phyloP scores from a whole-genome alignment of 2,329 filamentous ascomycete species.

The Conoideocrella luteorostrata region DNA sequence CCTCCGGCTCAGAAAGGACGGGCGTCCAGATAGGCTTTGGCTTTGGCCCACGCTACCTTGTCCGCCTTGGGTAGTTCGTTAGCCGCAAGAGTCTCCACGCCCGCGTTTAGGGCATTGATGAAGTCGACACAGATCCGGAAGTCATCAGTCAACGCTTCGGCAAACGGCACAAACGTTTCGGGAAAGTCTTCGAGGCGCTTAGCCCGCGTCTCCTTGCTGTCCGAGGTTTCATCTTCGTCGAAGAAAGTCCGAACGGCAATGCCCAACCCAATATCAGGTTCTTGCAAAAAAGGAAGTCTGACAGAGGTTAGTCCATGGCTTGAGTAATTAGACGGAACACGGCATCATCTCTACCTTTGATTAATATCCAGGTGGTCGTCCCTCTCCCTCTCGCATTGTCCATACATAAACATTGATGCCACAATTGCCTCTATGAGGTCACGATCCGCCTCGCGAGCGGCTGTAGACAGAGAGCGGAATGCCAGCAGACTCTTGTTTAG shows the following conservation, averaged over 20 bases:
- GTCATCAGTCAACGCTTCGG: slow-evolving; percentile 53
- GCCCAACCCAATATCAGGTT: slow-evolving; percentile 68
- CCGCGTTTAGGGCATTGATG: slow-evolving; percentile 50
- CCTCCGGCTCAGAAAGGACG: slow-evolving; percentile 30
- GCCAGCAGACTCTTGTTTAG: slow-evolving; percentile 83
- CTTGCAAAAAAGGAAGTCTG: slow-evolving; percentile 60
- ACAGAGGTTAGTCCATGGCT: slow-evolving; percentile 9
- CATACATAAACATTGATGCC: slow-evolving; percentile 72
- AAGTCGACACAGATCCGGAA: slow-evolving; percentile 51
- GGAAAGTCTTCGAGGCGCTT: slow-evolving; percentile 45
- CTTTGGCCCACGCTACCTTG: slow-evolving; percentile 48
- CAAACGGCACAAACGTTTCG: slow-evolving; percentile 49
- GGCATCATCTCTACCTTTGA: slow-evolving; percentile 65
- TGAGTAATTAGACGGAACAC: too few species aligned
- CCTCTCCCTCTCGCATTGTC: slow-evolving; percentile 66
- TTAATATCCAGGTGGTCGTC: slow-evolving; percentile 63
- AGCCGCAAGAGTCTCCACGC: slow-evolving; percentile 46
- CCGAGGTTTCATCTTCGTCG: slow-evolving; percentile 59
- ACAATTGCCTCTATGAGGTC: slow-evolving; percentile 80
- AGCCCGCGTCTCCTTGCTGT: slow-evolving; percentile 42
- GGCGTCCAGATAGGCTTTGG: slow-evolving; percentile 45
- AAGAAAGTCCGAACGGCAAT: slow-evolving; percentile 77
- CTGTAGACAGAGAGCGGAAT: slow-evolving; percentile 76
- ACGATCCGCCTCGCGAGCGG: slow-evolving; percentile 71
- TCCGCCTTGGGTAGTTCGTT: slow-evolving; percentile 41